A percentile compares a stretch with the other conserved stretches of the same genome.
Evolutionary conservation across 257 asterid species (phyloP).

Genomic region (Solanum chaucha): DNA sequence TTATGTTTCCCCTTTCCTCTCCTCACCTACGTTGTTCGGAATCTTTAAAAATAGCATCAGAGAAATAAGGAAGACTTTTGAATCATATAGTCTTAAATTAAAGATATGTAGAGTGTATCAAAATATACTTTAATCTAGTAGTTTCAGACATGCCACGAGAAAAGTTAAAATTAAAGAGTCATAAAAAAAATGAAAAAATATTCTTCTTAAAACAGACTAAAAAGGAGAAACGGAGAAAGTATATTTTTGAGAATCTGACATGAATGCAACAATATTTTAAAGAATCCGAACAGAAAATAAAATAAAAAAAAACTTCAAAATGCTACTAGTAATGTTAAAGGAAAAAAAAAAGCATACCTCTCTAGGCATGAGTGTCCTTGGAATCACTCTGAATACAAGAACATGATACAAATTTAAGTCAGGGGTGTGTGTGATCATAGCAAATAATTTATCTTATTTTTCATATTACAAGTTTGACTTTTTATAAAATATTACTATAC

Average conservation of each 20-base stretch:
- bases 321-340: background rate
- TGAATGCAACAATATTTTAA: background rate
- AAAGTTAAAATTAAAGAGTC: background rate
- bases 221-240: background rate
- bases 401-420: conserved; percentile 4
- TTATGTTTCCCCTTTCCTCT: background rate
- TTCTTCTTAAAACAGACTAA: background rate
- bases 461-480: background rate
- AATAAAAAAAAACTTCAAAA: background rate
- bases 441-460: background rate
- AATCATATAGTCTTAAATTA: background rate
- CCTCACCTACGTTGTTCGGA: too few relatives aligned
- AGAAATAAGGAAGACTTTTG: background rate
- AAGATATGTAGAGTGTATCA: background rate
- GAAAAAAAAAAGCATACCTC: conserved; percentile 13
- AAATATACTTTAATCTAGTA: background rate
- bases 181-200: rapidly evolving
- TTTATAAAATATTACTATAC: background rate
- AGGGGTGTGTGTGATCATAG: background rate
- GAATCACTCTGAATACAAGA: conserved; percentile 25
- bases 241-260: background rate
- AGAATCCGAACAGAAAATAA: background rate
- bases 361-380: conserved; percentile 24
- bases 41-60: background rate
- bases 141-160: background rate